Evolutionary conservation across 164 flowering plant species (phyloP).

Genomic region (Nymphaea thermarum): DNA sequence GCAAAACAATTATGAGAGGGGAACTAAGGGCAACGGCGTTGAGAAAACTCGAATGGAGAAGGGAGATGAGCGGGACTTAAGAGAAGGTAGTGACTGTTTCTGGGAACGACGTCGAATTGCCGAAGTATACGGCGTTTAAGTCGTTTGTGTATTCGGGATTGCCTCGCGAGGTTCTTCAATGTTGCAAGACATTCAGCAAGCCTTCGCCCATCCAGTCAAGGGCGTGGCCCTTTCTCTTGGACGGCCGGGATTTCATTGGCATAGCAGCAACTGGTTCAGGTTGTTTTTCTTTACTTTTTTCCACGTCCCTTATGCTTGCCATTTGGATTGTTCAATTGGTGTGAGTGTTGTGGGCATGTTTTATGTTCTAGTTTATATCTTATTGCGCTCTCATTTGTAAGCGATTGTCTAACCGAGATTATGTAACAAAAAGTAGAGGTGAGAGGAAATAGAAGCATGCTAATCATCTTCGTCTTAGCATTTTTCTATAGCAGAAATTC

Average conservation of each 20-base stretch:
- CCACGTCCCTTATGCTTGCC: neutral
- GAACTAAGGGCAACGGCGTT: neutral
- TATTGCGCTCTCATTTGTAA: too few species aligned
- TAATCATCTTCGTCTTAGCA: too few species aligned
- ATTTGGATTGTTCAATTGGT: too few species aligned
- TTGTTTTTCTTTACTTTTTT: constrained; percentile 6
- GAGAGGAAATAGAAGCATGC: too few species aligned
- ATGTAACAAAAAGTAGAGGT: too few species aligned
- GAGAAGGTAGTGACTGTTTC: constrained; percentile 31
- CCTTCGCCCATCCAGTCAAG: constrained; percentile 83
- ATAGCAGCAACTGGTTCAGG: constrained; percentile 88
- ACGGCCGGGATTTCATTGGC: constrained; percentile 85
- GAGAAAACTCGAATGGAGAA: neutral
- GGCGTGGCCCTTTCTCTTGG: constrained; percentile 82
- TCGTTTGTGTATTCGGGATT: constrained; percentile 40
- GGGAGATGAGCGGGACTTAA: constrained; percentile 1
- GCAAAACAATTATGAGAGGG: neutral
- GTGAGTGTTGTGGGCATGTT: too few species aligned
- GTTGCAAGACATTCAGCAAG: constrained; percentile 52
- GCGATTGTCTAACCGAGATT: too few species aligned
- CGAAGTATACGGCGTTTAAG: constrained; percentile 36
- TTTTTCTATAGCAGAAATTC: too few species aligned
- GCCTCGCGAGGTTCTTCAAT: constrained; percentile 49
- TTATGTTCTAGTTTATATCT: too few species aligned
- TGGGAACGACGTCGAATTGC: constrained; percentile 29